Evolutionary conservation across 2,329 filamentous ascomycete genomes (phyloP).

Genomic region (Zymoseptoria crescenta): DNA sequence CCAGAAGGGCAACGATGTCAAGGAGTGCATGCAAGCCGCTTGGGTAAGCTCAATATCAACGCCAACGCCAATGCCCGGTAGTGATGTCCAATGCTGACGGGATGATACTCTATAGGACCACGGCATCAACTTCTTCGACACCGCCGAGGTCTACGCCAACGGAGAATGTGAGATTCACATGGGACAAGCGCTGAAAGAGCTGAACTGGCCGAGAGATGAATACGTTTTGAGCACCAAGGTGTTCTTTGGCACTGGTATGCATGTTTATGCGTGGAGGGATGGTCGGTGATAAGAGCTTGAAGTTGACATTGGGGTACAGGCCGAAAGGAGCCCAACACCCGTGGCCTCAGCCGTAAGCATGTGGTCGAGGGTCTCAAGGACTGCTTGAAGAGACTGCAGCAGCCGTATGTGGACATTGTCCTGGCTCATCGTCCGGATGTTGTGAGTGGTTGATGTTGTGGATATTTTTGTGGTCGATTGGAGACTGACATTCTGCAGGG

Average conservation of each 20-base stretch:
- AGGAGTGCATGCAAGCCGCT: slow-evolving; percentile 44
- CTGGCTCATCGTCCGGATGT: slow-evolving; percentile 55
- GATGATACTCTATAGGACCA: slow-evolving; percentile 23
- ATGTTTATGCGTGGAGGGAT: background rate
- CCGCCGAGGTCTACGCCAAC: slow-evolving; percentile 47
- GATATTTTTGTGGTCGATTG: background rate
- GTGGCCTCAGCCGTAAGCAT: slow-evolving; percentile 44
- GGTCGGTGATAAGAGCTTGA: background rate
- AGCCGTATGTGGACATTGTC: slow-evolving; percentile 59
- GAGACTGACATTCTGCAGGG: background rate
- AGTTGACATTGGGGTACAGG: slow-evolving; percentile 21
- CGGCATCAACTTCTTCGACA: slow-evolving; percentile 44
- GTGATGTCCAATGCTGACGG: background rate
- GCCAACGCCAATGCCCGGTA: background rate
- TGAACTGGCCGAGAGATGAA: slow-evolving; percentile 42
- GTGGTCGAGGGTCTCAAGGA: slow-evolving; percentile 52
- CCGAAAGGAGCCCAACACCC: slow-evolving; percentile 51
- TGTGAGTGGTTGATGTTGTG: background rate
- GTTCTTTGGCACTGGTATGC: slow-evolving; percentile 45
- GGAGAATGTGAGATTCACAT: slow-evolving; percentile 57
- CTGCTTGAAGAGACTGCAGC: slow-evolving; percentile 51
- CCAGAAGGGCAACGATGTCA: slow-evolving; percentile 43
- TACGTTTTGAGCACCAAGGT: slow-evolving; percentile 39
- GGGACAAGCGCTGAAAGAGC: slow-evolving; percentile 40
- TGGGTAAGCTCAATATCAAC: slow-evolving; percentile 23